phyloP scores from a whole-genome alignment of 176 grass and related monocot species.

The Rhynchospora pubera region DNA sequence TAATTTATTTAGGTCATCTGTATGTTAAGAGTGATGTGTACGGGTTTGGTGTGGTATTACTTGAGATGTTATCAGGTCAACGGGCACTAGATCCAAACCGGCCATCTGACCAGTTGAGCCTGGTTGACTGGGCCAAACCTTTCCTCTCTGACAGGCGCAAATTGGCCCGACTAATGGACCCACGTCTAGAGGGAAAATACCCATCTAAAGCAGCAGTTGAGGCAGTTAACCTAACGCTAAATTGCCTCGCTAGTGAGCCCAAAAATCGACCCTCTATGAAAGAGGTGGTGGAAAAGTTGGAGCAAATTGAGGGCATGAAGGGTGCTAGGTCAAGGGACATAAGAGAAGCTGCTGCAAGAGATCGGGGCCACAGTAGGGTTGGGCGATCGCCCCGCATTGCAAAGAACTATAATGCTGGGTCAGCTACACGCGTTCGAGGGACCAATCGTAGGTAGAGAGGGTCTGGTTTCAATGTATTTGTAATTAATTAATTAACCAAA shows the following conservation, averaged over 20 bases:
- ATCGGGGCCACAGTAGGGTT: slow-evolving; percentile 11
- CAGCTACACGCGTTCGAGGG: slow-evolving; percentile 1
- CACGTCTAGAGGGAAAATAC: slow-evolving; percentile 63
- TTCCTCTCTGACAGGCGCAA: slow-evolving; percentile 54
- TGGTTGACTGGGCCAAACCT: slow-evolving; percentile 81
- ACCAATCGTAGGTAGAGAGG: slow-evolving; percentile 5
- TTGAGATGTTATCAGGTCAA: slow-evolving; percentile 74
- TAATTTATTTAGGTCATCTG: slow-evolving; percentile 53
- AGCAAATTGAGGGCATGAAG: slow-evolving; percentile 44
- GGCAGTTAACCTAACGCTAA: slow-evolving; percentile 58
- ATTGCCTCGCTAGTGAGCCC: slow-evolving; percentile 56
- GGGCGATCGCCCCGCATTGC: slow-evolving; percentile 16
- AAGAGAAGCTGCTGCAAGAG: slow-evolving; percentile 5
- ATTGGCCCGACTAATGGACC: slow-evolving; percentile 61
- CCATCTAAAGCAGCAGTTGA: slow-evolving; percentile 60
- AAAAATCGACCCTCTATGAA: slow-evolving; percentile 78
- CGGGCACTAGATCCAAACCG: slow-evolving; percentile 71
- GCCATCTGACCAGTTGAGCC: slow-evolving; percentile 43
- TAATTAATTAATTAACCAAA: slow-evolving; percentile 16
- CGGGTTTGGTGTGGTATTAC: slow-evolving; percentile 76
- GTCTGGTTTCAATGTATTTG: neutral
- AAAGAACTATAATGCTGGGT: slow-evolving; percentile 10
- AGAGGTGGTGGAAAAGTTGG: slow-evolving; percentile 58
- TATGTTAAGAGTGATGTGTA: slow-evolving; percentile 94
- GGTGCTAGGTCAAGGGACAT: slow-evolving; percentile 28